Percentiles rank a stretch among this genome's conserved stretches.
Evolutionary conservation across 2,329 filamentous ascomycete species (phyloP).

Genomic region (Penicillium janthinellum): DNA sequence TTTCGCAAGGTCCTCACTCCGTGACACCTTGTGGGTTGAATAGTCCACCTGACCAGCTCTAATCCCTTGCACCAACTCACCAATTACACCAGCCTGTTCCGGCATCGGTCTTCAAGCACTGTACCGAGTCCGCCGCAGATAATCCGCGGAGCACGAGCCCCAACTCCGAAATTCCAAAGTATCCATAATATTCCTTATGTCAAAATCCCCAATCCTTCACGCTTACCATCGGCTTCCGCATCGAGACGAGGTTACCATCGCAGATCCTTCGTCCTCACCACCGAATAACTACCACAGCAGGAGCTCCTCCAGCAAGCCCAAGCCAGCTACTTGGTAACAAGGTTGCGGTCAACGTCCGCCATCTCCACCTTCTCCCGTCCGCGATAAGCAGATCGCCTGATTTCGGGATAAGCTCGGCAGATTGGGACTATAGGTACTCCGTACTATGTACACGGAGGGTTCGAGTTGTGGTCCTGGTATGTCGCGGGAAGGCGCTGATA

Average conservation of each 20-base stretch:
- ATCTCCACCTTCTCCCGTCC: neutral
- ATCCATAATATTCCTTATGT: too few relatives aligned
- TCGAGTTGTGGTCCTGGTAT: too few relatives aligned
- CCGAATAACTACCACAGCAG: neutral
- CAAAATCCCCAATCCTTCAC: neutral
- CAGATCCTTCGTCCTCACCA: neutral
- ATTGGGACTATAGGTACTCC: neutral
- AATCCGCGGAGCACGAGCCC: neutral
- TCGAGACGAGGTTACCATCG: neutral
- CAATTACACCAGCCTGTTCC: neutral
- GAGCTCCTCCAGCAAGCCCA: too few relatives aligned
- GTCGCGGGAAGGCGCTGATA: neutral
- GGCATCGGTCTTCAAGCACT: too few relatives aligned
- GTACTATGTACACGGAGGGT: too few relatives aligned
- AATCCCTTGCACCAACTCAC: neutral
- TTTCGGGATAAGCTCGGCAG: constrained; percentile 10
- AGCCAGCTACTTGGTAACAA: neutral
- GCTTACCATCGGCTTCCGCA: neutral
- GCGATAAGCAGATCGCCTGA: constrained; percentile 9
- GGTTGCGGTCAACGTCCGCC: neutral
- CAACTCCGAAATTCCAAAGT: neutral
- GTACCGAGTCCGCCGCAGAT: neutral
- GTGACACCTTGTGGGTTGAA: constrained; percentile 16
- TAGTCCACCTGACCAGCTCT: neutral
- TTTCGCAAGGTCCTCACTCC: constrained; percentile 26